Base-by-base conservation (phyloP, 441 rosid species). In the Pelargonium cotyledonis region DNA sequence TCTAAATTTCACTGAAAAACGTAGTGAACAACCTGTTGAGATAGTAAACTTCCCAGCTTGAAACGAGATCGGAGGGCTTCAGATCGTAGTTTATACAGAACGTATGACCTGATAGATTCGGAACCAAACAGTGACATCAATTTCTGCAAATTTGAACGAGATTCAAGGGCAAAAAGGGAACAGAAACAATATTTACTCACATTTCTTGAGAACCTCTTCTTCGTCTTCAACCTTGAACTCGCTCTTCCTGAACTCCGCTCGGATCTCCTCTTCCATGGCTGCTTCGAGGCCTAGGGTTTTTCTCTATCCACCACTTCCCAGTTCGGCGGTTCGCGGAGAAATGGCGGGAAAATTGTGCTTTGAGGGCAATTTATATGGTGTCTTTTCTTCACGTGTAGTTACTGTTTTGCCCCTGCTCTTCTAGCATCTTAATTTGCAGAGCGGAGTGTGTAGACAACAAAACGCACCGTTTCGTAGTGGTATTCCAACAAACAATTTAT, bases 241-340 rank as follows among this genome's bases (percentile, higher is more conserved):
- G n/a, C 65, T 61, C 65, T 61, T 26, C 65, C 65, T 61, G 65
- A 61, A 61, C 65, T 61, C 65, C 26, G 40, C 40, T 61, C 65
- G 40, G 65, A 61, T 26, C 65, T 26, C 65, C 8, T 61, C 65
- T 26, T 61, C 65, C 65, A 61, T 61, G 65, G 41, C 38, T 26
- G 65, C 65, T 61, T 61, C 65, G 14, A 26, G 65, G 41, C 31
- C 65, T 61, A 61, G 65, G 65, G 65, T 61, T 61, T 26, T 6
- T 12, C 65, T 61, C 65, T 23, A 10, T n/a, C 65, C 23, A 11
- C 8, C 65, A 26, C 65, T 61, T 38, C 16, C n/a, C 16, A 61
- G 8, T 61, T 61, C 40, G 65, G 65, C 65, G 65, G 65, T 61
- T 57, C 65, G 65, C 65, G 11, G 40, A 3, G 31, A 61, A 61